Conservation (phyloP, 371 early-diverging fungal species). For the Syncephalastrum racemosum region DNA sequence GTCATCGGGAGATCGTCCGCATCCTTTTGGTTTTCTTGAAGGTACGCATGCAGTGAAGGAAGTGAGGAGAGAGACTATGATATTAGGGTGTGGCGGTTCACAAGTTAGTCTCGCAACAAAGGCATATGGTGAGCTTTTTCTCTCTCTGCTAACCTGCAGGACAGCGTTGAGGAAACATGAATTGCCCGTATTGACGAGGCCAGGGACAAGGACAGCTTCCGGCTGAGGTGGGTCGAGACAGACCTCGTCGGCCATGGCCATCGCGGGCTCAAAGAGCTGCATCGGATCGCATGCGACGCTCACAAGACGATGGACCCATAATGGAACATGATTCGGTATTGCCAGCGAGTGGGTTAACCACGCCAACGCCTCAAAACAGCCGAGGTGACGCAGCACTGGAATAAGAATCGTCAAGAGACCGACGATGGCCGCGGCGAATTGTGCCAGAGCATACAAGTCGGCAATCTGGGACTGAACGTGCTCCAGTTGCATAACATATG, state of each 20-base stretch:
- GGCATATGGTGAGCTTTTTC: no score
- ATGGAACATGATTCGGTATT: not conserved
- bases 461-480: conserved; percentile 20
- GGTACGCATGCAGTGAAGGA: no score
- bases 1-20: conserved; percentile 27
- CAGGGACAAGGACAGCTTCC: conserved; percentile 33
- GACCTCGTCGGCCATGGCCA: conserved; percentile 4
- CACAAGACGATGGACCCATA: not conserved
- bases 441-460: conserved; percentile 17
- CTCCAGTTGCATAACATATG: conserved; percentile 17
- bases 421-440: conserved; percentile 17
- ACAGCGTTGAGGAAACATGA: conserved; percentile 94
- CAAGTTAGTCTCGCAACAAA: no score
- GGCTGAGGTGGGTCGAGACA: no score
- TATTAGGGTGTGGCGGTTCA: no score
- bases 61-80: no score
- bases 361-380: not conserved
- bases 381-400: conserved; percentile 9
- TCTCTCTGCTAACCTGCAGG: no score
- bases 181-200: conserved; percentile 90
- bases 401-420: conserved; percentile 18
- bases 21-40: not conserved
- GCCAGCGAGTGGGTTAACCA: not conserved
- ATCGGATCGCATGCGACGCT: not conserved
- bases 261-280: not conserved